phyloP scores from a whole-genome alignment of 352 stramenopile genomes.

The Phytophthora fragariae region DNA sequence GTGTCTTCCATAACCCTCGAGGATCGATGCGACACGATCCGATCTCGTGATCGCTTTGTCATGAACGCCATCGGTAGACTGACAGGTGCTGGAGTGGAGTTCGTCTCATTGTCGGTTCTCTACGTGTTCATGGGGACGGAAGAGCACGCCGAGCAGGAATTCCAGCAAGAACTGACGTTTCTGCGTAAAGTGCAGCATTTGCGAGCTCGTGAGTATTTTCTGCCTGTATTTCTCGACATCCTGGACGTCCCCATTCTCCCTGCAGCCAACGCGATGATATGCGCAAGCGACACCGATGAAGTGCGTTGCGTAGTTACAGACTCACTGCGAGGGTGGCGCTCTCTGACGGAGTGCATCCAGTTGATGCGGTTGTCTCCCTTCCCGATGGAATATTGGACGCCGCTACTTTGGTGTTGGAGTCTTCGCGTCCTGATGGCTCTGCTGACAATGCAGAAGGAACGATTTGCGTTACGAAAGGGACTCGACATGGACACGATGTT shows the following conservation, averaged over 20 bases:
- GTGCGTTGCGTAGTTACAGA: constrained; percentile 36
- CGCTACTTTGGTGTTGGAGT: constrained; percentile 44
- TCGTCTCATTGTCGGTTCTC: constrained; percentile 26
- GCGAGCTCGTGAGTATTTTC: constrained; percentile 32
- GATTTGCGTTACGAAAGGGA: constrained; percentile 14
- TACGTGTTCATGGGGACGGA: constrained; percentile 16
- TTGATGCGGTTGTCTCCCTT: constrained; percentile 20
- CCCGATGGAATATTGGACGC: constrained; percentile 33
- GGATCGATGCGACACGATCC: constrained; percentile 16
- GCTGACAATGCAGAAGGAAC: constrained; percentile 41
- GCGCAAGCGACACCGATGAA: constrained; percentile 2
- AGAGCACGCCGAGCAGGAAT: neutral
- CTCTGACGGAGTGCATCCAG: constrained; percentile 35
- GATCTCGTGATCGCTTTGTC: constrained; percentile 18
- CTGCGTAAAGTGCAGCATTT: constrained; percentile 35
- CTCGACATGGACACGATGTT: constrained; percentile 39
- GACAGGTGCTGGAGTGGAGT: neutral
- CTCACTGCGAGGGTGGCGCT: constrained; percentile 40
- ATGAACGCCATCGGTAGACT: constrained; percentile 31
- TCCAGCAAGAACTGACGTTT: constrained; percentile 38
- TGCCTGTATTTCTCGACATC: constrained; percentile 20
- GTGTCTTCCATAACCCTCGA: constrained; percentile 22
- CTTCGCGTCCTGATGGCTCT: constrained; percentile 43
- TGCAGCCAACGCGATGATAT: constrained; percentile 1
- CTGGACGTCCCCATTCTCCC: constrained; percentile 30